Evolutionary conservation across 2,329 filamentous ascomycete species (phyloP), one percentile per base, ranked within the genome.

Genomic region (Paradendryphiella salina): DNA sequence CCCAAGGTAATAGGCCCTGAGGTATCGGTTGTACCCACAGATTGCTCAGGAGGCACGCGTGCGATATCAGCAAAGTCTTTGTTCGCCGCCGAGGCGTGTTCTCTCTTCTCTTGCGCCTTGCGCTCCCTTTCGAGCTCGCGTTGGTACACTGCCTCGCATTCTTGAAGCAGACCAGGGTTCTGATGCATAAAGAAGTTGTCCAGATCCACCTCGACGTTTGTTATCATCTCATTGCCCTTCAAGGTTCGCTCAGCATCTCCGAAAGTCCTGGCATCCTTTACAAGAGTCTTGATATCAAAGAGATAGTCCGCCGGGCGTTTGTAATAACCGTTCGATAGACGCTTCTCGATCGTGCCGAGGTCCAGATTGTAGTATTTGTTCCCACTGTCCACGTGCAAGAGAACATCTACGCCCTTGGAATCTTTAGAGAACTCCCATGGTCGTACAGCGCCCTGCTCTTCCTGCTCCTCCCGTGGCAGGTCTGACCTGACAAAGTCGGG

Each of bases 291-390:
- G 64, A 97, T 89, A 69, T 99, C 94, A 33, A 86, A 85, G 42
- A 96, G 75, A 68, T 96, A 99, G 69, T 96, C 93, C 63, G 87
- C 87, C 0, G 92, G 90, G 9, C 92, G 85, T 62, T 91, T 90
- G 74, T 99, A 99, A 74, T 90, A 99, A 4, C 94, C 94, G 70
- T 99, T 97, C 4, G 91, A 95, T 28, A 99, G 79, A n/a, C 94
- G 86, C 70, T 96, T 91, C 76, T 99, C 94, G 45, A 99, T 96
- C 1, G 88, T 93, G 3, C 87, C 87, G 9, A 93, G 89, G 67
- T 97, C 92, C 37, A 99, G 79, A 62, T 99, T 99, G 78, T 96
- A 97, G 72, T 87, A 97, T 72, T 92, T 94, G 71, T 94, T 96
- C 50, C 85, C 85, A 1, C 85, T 89, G 1, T 82, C 81, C 4